phyloP scores from a whole-genome alignment of 192 early-diverging fungal genomes.

The Blastocladiella britannica region DNA sequence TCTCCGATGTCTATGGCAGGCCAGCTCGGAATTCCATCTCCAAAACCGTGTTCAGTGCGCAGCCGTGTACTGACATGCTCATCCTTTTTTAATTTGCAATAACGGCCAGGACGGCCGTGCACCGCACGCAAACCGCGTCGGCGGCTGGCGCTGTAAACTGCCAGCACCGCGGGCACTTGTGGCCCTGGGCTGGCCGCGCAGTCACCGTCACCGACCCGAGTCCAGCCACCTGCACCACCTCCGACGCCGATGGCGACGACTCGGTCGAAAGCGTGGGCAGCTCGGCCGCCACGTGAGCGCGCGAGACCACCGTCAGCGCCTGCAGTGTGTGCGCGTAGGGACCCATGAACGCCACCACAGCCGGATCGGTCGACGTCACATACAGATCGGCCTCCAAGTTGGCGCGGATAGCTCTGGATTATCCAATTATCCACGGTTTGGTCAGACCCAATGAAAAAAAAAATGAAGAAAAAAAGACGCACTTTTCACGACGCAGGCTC shows the following conservation, averaged over 20 bases:
- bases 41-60: too few relatives aligned
- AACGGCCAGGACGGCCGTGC: constrained; percentile 14
- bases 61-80: too few relatives aligned
- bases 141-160: constrained; percentile 26
- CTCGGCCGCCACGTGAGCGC: constrained; percentile 3
- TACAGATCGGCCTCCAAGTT: background rate
- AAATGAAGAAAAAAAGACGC: background rate
- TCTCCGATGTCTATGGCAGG: too few relatives aligned
- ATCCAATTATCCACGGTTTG: too few relatives aligned
- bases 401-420: background rate
- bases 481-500: background rate
- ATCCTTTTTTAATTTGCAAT: constrained; percentile 3
- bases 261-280: constrained; percentile 8
- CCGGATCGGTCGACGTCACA: background rate
- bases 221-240: constrained; percentile 7
- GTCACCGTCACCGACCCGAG: constrained; percentile 19
- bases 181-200: constrained; percentile 20
- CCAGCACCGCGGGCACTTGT: constrained; percentile 70
- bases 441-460: too few relatives aligned
- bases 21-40: too few relatives aligned
- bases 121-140: constrained; percentile 36
- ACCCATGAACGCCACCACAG: background rate
- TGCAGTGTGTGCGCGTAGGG: background rate
- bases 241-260: constrained; percentile 2
- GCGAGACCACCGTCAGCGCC: background rate